These are phyloP conservation scores for Epichloe coenophiala DNA, from an alignment of 2,329 filamentous ascomycete species.

Conservation along the genomic window DNA sequence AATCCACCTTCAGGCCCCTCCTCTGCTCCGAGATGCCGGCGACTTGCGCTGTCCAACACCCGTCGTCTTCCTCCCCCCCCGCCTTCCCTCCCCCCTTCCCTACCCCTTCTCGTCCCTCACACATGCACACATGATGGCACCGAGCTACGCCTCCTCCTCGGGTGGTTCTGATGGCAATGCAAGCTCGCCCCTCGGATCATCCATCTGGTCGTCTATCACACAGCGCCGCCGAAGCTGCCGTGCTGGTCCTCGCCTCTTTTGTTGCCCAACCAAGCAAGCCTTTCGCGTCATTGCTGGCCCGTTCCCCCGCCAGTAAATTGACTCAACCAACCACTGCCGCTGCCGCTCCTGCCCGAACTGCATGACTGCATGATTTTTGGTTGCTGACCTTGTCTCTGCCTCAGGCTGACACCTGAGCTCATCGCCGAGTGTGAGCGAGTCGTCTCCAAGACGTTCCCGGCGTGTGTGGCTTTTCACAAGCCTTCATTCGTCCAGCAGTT, in stretches of 20 bases:
- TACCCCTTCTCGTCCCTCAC: neutral
- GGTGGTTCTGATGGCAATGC: too few relatives aligned
- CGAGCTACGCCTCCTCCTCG: too few relatives aligned
- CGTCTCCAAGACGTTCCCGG: conserved; percentile 46
- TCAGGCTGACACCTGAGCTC: conserved; percentile 41
- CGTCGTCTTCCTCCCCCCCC: neutral
- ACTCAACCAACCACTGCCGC: neutral
- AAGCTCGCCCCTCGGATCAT: too few relatives aligned
- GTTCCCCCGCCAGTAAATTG: neutral
- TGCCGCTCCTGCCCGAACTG: neutral
- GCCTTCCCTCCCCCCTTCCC: neutral
- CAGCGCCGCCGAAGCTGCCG: too few relatives aligned
- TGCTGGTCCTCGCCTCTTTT: neutral
- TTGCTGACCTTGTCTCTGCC: conserved; percentile 9
- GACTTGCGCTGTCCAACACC: neutral
- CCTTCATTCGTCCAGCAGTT: conserved; percentile 47
- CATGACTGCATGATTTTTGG: neutral
- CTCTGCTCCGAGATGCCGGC: conserved; percentile 7
- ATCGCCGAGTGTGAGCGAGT: conserved; percentile 46
- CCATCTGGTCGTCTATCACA: too few relatives aligned
- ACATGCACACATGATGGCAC: too few relatives aligned
- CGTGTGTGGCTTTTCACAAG: conserved; percentile 50
- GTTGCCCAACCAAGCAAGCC: neutral
- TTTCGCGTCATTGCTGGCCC: neutral
- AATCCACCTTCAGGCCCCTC: neutral